Conservation (phyloP, 768 basidiomycete species). For the Terana coerulea region DNA sequence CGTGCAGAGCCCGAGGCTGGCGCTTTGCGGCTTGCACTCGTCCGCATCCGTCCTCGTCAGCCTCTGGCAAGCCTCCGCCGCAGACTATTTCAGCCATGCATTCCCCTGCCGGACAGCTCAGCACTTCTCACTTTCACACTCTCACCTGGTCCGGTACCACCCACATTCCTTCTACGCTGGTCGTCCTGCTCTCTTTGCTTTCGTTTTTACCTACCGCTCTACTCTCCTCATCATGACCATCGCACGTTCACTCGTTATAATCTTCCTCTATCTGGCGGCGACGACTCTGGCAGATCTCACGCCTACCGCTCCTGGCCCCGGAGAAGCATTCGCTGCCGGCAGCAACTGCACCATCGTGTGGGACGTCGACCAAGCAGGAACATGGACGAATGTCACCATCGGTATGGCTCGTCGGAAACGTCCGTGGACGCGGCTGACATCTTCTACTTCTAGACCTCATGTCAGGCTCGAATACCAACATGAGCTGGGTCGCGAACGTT, state of each 20-base stretch:
- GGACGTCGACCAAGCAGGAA: conserved; percentile 26
- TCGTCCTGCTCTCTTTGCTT: background rate
- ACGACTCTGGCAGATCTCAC: conserved; percentile 21
- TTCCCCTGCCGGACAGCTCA: too few species aligned
- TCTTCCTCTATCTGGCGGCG: conserved; percentile 8
- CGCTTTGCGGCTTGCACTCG: too few species aligned
- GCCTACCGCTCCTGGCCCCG: conserved; percentile 37
- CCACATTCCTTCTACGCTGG: conserved; percentile 3
- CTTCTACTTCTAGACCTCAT: conserved; percentile 28
- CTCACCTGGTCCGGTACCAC: conserved; percentile 1
- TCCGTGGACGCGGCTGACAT: background rate
- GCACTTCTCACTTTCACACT: conserved; percentile 1
- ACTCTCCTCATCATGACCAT: background rate
- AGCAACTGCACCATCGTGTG: conserved; percentile 33
- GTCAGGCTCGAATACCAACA: conserved; percentile 36
- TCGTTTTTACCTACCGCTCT: background rate
- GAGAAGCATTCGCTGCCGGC: conserved; percentile 31
- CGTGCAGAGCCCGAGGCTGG: too few species aligned
- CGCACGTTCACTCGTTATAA: background rate
- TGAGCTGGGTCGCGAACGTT: conserved; percentile 30
- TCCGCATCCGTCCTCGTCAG: background rate
- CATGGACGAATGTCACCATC: conserved; percentile 36
- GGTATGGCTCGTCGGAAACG: conserved; percentile 20
- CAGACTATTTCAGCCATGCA: background rate
- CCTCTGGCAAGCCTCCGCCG: background rate